Evolutionary conservation across 768 basidiomycete species (phyloP), one percentile per base, ranked within the genome.

Genomic region (Kwoniella newhampshirensis): DNA sequence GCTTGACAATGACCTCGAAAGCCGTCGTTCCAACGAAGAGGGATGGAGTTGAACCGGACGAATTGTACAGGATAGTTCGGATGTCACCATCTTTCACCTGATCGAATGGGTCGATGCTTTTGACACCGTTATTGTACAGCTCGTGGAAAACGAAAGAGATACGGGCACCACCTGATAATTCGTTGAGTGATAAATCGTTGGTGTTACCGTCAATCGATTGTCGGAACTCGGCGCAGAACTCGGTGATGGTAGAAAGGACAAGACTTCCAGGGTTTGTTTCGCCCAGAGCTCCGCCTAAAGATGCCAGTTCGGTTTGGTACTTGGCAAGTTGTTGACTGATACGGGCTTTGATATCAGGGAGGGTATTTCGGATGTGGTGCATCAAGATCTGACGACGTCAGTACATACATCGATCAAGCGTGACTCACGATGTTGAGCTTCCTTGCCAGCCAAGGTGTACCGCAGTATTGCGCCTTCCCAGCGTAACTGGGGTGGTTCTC

Each of bases 141-240:
- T 99, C 96, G 75, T 99, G 96, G 82, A 93, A 99, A 51, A 99
- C 96, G 73, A 97, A 99, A 71, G 87, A 89, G 81, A 99, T 98
- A 77, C 96, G 86, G 26, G 96, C 96, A 76, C 96, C 96, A 68
- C 96, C 96, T n/a, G 89, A 91, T 20, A 99, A 83, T 78, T 99
- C 96, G 70, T 98, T 98, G 70, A 96, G 74, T 1, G 89, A 87
- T 32, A 98, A 80, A 74, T 99, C 96, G 71, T 94, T 93, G 26
- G 91, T 92, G 79, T 89, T 92, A 77, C 96, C 96, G 74, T 99
- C 96, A 64, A 99, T 96, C 36, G 89, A 87, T 12, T 89, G 89
- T 57, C 94, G 86, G 84, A 97, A 99, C 73, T 98, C 96, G 37
- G 87, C 83, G 59, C 90, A 92, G 78, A 99, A 99, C 77, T 99